Evolutionary conservation across 495 filamentous ascomycete genomes (phyloP).

Genomic region (Rhypophila decipiens): DNA sequence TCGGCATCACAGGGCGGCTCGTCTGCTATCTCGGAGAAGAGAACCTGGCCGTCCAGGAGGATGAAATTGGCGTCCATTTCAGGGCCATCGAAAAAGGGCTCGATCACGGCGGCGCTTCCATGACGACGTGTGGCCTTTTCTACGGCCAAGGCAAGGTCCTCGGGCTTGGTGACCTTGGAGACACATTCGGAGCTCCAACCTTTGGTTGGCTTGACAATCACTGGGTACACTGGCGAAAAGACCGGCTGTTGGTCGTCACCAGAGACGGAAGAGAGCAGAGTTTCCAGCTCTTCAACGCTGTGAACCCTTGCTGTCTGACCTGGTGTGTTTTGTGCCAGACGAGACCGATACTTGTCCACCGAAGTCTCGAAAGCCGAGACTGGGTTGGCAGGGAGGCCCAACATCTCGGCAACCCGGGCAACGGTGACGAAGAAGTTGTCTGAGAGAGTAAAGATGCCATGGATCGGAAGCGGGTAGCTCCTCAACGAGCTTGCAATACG

Average conservation of each 20-base stretch:
- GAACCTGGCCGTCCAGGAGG: conserved; percentile 40
- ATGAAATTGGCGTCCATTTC: conserved; percentile 51
- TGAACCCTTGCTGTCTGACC: conserved; percentile 17
- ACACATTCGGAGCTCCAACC: conserved; percentile 28
- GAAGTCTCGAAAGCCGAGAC: conserved; percentile 33
- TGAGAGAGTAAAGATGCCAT: conserved; percentile 33
- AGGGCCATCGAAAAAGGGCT: conserved; percentile 34
- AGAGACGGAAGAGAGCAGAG: conserved; percentile 1
- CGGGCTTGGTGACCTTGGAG: conserved; percentile 15
- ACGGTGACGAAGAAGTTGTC: conserved; percentile 35
- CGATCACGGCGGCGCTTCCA: conserved; percentile 23
- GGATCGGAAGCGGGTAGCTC: conserved; percentile 26
- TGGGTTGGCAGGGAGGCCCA: conserved; percentile 27
- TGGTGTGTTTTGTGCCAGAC: conserved; percentile 26
- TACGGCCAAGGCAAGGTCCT: conserved; percentile 18
- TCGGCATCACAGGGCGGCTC: conserved; percentile 47
- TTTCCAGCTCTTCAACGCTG: conserved; percentile 15
- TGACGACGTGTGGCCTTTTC: conserved; percentile 20
- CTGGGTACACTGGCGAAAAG: conserved; percentile 14
- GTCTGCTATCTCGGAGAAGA: conserved; percentile 47
- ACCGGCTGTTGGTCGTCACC: background rate
- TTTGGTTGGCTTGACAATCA: conserved; percentile 28
- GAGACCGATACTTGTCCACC: conserved; percentile 38
- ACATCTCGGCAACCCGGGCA: conserved; percentile 23
- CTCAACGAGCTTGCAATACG: conserved; percentile 26